Evolutionary conservation across 2,329 filamentous ascomycete genomes (phyloP), one percentile per base, ranked within the genome.

Genomic region (Microsporum ferrugineum): DNA sequence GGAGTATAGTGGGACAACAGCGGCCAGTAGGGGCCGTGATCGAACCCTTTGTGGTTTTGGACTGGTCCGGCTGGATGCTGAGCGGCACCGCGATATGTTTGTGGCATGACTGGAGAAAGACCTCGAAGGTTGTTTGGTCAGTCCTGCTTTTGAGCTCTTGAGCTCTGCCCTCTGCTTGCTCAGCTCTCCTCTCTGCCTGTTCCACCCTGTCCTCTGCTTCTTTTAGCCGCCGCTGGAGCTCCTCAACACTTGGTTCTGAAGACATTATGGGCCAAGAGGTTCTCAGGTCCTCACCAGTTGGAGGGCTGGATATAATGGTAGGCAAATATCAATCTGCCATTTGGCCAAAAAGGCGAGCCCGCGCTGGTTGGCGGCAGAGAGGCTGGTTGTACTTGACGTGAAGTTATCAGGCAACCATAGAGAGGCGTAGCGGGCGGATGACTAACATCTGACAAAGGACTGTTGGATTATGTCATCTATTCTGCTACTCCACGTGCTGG

Each of bases 91-190:
- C 58, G 12, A 65, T 51, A 47, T 61, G 41, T 1, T 49, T 29
- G 57, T 65, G 64, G 56, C 61, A 62, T 55, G 57, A 36, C 27
- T 38, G 36, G 38, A 65, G 59, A 33, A 63, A 65, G 29, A 57
- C 41, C 7, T 58, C 39, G 23, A 63, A 56, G 39, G 63, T 65
- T 34, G 55, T 38, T 3, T 12, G 23, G 23, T 57, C n/a, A 14
- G 36, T 10, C 36, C n/a, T 57, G 14, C 39, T n/a, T n/a, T 41
- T 10, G 3, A 41, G 39, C 14, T 5, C 14, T 41, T 53, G 39
- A 3, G 31, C 29, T 57, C 36, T 34, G 31, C 55, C 36, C 29
- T 12, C 41, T 17, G 23, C 41, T 47, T 47, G 23, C 17, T 33
- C 43, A 43, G 5, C 6, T 23, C 39, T 33, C 7, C 14, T 7